Conservation (phyloP, 179 eudicot species). For the Corrigiola litoralis region DNA sequence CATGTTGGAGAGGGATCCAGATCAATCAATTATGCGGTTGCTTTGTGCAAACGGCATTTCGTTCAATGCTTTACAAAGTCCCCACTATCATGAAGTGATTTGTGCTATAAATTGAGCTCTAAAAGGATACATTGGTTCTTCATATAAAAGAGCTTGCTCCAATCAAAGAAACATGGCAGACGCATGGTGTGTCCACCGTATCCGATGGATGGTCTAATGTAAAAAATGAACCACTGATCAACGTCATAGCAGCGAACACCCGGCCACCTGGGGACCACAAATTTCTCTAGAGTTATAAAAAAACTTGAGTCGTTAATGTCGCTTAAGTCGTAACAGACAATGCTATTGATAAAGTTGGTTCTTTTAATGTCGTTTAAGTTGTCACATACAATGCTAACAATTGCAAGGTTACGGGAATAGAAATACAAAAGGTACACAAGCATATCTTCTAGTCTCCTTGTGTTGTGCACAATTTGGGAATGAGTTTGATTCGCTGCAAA, state of each 20-base stretch:
- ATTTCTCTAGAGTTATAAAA: constrained; percentile 6
- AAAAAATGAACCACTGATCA: constrained; percentile 13
- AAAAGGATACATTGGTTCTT: neutral
- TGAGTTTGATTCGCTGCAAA: neutral
- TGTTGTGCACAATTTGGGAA: constrained; percentile 10
- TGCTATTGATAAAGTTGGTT: constrained; percentile 1
- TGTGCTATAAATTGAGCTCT: constrained; percentile 5
- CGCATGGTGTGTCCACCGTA: constrained; percentile 14
- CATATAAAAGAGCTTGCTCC: constrained; percentile 5
- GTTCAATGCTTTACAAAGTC: constrained; percentile 14
- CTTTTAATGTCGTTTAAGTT: neutral
- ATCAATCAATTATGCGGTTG: neutral
- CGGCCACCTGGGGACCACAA: constrained; percentile 7
- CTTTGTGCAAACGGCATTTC: constrained; percentile 13
- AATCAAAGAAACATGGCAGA: constrained; percentile 12
- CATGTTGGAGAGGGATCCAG: neutral
- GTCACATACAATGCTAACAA: constrained; percentile 15
- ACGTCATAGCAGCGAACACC: neutral
- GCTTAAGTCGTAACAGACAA: too few species aligned
- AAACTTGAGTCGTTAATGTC: too few species aligned
- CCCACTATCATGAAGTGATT: constrained; percentile 16
- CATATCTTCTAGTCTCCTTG: constrained; percentile 24
- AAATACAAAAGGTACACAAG: constrained; percentile 15
- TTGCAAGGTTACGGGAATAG: constrained; percentile 2
- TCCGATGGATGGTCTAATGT: constrained; percentile 21